phyloP scores from a whole-genome alignment of 208 protist genomes.

The Zelonia costaricensis region DNA sequence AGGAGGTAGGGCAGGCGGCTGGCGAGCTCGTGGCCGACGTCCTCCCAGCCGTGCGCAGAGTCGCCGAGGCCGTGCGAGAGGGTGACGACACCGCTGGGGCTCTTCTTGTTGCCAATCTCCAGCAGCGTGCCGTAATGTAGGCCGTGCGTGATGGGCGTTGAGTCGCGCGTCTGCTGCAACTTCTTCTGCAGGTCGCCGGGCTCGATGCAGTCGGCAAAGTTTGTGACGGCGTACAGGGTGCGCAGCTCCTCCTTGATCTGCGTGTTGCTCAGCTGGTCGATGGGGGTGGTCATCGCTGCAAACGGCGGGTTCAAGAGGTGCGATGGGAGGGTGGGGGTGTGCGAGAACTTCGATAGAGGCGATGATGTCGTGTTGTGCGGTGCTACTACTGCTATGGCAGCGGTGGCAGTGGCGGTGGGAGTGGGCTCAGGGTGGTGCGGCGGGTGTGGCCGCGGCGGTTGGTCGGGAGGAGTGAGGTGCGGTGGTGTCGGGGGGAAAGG shows the following conservation, averaged over 20 bases:
- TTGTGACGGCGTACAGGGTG: constrained; percentile 57
- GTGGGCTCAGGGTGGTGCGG: too few species aligned
- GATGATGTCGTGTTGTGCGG: too few species aligned
- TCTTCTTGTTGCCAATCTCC: constrained; percentile 65
- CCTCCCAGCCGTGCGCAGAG: constrained; percentile 86
- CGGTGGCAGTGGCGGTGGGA: too few species aligned
- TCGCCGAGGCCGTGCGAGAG: constrained; percentile 93
- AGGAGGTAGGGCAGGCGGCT: constrained; percentile 78
- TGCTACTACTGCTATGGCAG: background rate
- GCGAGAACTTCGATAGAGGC: too few species aligned
- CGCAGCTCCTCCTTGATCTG: constrained; percentile 78
- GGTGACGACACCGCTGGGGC: constrained; percentile 83
- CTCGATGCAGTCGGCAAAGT: constrained; percentile 75
- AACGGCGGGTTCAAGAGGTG: too few species aligned
- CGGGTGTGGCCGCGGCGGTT: too few species aligned
- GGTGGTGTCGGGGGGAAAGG: too few species aligned
- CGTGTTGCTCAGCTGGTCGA: constrained; percentile 45
- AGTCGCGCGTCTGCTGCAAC: constrained; percentile 45
- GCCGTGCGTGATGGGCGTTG: constrained; percentile 48
- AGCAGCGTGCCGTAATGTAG: constrained; percentile 69
- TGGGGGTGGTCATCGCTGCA: constrained; percentile 19
- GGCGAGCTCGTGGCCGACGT: constrained; percentile 63
- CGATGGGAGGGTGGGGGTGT: too few species aligned
- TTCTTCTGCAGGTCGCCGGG: constrained; percentile 63
- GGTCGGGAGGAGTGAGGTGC: too few species aligned